Base-by-base conservation (phyloP, 2,329 filamentous ascomycete species). In the Capronia americana region DNA sequence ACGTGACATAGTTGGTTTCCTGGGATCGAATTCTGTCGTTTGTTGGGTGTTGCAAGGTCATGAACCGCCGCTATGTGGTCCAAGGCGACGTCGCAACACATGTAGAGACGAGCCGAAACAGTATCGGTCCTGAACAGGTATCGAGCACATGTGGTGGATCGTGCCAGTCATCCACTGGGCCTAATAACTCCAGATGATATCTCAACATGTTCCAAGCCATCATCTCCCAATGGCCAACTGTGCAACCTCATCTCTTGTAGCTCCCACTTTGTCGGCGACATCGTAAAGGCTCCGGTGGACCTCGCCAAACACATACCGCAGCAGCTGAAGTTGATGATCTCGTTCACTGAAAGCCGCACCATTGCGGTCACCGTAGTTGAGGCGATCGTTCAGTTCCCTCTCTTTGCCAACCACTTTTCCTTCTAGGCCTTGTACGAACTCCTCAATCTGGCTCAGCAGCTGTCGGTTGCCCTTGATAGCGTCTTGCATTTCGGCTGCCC, bases 241-340 rank as follows among this genome's bases (percentile, higher is more conserved):
- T 62, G 88, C 87, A 64, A 89, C 82, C 41, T 84, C 84, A 74
- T 90, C 88, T 67, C 87, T 85, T 4, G 83, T 83, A 55, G 79
- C 79, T 2, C 87, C 87, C 57, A 90, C 83, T 63, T 86, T 83
- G 26, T 83, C 82, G 4, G 88, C 88, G 63, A 89, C 87, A 61
- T 86, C 84, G 63, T 89, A 76, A 63, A 90, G 88, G 64, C 87
- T 85, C 71, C 85, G 82, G 77, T 90, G 87, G 67, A 90, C 88
- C 70, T 90, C 88, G 20, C 84, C 81, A 69, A 90, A 80, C 51
- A 88, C 87, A 12, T 82, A 65, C 80, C 80, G 50, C 74, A 79
- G 56, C 79, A 74, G 55, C 75, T 75, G 68, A 75, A 80, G 67
- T 74, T 80, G 44, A 75, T 86, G 78, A 70, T 84, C 80, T 63